Evolutionary conservation across 176 grass and related monocot genomes (phyloP), one percentile per base, ranked within the genome.

Genomic region (Oryza nivara): DNA sequence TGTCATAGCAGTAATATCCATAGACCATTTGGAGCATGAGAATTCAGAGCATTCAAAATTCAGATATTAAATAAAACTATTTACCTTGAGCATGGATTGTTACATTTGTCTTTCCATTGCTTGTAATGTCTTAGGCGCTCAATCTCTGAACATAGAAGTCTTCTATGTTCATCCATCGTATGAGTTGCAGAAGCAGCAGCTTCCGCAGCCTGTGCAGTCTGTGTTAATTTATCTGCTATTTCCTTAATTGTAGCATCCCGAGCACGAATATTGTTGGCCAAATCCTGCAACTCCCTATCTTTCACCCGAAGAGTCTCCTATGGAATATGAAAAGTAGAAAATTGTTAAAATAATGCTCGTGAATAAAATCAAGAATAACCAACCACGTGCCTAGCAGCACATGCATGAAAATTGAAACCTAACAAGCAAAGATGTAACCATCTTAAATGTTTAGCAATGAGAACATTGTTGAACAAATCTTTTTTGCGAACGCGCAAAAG

Each of bases 271-370:
- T 94, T 91, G 82, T 96, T 99, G 63, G 96, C 93, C 86, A 99
- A 83, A 81, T 94, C 88, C 56, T 93, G 88, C 82, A 99, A 81
- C 67, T 96, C 96, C 81, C 96, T 93, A 79, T 99, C 93, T 93
- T 99, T 99, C 70, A 99, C 96, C 91, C 79, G 85, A 77, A 99
- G 72, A 73, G 96, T 99, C 63, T 96, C 96, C 96, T 99, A 84
- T 72, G 61, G 51, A 83, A 72, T 20, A 45, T 70, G 49, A 74
- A 65, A 88, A 14, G 23, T 23, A 74, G 56, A 76, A 56, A 67
- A 36, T 28, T 52, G 9, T 74, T 25, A 76, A 69, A 47, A 77
- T 47, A 67, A 74, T 67, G n/a, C n/a, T 75, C 28, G 3, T 2
- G 70, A 43, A 13, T 79, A 56, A 63, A 67, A 72, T 23, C 61